Evolutionary conservation across 2,329 filamentous ascomycete species (phyloP).

Genomic region (Sclerotiophoma versabilis): DNA sequence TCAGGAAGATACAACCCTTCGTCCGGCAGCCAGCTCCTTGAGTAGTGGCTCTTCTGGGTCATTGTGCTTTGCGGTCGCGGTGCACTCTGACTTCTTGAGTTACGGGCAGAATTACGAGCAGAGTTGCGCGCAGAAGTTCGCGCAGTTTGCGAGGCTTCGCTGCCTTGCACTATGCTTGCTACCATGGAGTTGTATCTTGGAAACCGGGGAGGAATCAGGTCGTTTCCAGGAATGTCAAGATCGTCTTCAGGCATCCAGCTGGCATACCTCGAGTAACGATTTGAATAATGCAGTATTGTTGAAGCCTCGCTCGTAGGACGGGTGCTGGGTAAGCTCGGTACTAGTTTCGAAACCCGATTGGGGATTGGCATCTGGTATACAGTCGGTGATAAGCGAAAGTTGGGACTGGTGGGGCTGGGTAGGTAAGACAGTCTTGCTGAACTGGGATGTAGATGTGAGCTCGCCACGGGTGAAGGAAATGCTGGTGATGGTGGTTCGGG

Average conservation of each 20-base stretch:
- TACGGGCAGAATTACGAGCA: background rate
- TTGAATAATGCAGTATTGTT: conserved; percentile 17
- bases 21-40: conserved; percentile 34
- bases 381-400: conserved; percentile 29
- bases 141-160: conserved; percentile 9
- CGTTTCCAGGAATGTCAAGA: conserved; percentile 4
- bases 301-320: conserved; percentile 16
- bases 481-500: conserved; percentile 25
- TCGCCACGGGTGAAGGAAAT: conserved; percentile 17
- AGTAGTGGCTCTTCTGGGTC: conserved; percentile 25
- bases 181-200: conserved; percentile 13
- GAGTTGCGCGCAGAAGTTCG: conserved; percentile 10
- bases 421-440: conserved; percentile 19
- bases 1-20: conserved; percentile 33
- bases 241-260: conserved; percentile 18
- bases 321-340: conserved; percentile 11
- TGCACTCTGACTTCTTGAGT: conserved; percentile 4
- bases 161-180: conserved; percentile 14
- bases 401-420: conserved; percentile 25
- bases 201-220: background rate
- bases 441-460: conserved; percentile 25
- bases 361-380: conserved; percentile 28
- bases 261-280: conserved; percentile 13
- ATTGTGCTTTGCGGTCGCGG: conserved; percentile 19
- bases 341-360: conserved; percentile 7